Percentiles rank a stretch among this genome's conserved stretches.
phyloP scores from a whole-genome alignment of 257 asterid genomes.

The Eucommia ulmoides region DNA sequence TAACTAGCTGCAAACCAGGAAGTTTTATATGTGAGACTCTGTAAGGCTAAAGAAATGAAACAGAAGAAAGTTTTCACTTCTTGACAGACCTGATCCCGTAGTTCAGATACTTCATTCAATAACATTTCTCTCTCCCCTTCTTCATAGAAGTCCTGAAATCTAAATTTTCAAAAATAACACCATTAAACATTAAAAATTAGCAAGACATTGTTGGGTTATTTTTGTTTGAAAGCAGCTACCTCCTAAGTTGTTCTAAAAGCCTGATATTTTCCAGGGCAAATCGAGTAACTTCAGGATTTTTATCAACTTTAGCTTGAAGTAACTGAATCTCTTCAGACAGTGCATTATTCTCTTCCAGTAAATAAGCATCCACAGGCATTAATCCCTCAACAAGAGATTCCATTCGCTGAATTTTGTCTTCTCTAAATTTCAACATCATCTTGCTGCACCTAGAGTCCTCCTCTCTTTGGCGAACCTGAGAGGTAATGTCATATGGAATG shows the following conservation, averaged over 20 bases:
- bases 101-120: slow-evolving; percentile 63
- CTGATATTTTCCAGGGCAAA: slow-evolving; percentile 89
- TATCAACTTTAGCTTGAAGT: slow-evolving; percentile 59
- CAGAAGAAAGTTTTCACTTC: not conserved
- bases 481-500: slow-evolving; percentile 7
- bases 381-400: slow-evolving; percentile 67
- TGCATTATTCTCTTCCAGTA: slow-evolving; percentile 60
- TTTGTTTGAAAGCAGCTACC: slow-evolving; percentile 23
- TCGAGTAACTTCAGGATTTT: slow-evolving; percentile 94
- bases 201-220: slow-evolving; percentile 1
- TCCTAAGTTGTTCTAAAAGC: slow-evolving; percentile 73
- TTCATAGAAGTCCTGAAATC: slow-evolving; percentile 89
- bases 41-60: slow-evolving; percentile 4
- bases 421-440: slow-evolving; percentile 95
- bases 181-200: slow-evolving; percentile 1
- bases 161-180: slow-evolving; percentile 13
- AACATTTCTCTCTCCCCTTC: slow-evolving; percentile 91
- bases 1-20: slow-evolving; percentile 36
- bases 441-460: slow-evolving; percentile 88
- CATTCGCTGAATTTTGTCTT: slow-evolving; percentile 95
- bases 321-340: slow-evolving; percentile 64
- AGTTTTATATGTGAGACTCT: not conserved
- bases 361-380: slow-evolving; percentile 52
- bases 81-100: slow-evolving; percentile 63
- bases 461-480: slow-evolving; percentile 85